phyloP scores from a whole-genome alignment of 2,329 filamentous ascomycete species.

The Paecilomyces variotii region DNA sequence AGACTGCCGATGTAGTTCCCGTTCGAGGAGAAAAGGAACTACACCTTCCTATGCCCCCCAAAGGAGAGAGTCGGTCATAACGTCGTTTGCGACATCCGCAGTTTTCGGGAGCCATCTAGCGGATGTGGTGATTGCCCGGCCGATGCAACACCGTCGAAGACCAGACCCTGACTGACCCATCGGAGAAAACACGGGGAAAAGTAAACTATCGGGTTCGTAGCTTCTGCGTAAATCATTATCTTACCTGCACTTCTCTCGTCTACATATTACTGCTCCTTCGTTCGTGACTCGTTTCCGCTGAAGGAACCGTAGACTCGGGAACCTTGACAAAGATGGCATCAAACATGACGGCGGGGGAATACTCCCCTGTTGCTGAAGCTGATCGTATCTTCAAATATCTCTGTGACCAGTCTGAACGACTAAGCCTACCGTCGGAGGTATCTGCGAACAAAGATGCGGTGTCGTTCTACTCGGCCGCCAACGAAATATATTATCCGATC shows the following conservation, averaged over 20 bases:
- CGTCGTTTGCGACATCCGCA: background rate
- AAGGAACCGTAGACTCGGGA: background rate
- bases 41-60: background rate
- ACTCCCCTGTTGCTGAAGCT: constrained; percentile 29
- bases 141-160: background rate
- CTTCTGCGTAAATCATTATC: background rate
- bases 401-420: constrained; percentile 25
- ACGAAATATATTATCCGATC: constrained; percentile 34
- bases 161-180: background rate
- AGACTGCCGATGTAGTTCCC: background rate
- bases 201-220: background rate
- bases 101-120: background rate
- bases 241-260: constrained; percentile 1
- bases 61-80: background rate
- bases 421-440: constrained; percentile 25
- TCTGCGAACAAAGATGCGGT: constrained; percentile 24
- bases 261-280: background rate
- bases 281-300: background rate
- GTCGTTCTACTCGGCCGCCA: constrained; percentile 27
- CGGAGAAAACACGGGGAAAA: background rate
- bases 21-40: background rate
- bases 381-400: constrained; percentile 29
- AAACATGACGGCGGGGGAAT: constrained; percentile 9
- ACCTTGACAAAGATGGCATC: constrained; percentile 1
- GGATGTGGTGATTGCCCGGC: background rate